These are phyloP conservation scores for Fusarium temperatum DNA, from an alignment of 2,329 filamentous ascomycete species.

Conservation along the genomic window DNA sequence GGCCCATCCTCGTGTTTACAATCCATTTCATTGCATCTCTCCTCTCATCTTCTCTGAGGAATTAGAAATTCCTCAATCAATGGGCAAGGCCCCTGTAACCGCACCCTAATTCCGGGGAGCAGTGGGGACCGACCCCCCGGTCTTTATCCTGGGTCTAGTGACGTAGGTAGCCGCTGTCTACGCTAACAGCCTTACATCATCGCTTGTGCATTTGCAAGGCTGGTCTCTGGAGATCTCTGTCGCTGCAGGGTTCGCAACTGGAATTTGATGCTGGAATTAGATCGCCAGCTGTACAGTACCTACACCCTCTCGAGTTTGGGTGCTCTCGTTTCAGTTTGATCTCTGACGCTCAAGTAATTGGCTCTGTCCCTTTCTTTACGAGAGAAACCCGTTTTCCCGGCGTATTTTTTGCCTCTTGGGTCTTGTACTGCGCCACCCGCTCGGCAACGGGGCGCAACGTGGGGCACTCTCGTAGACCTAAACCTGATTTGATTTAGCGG, in stretches of 20 bases:
- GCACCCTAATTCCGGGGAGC: slow-evolving; percentile 21
- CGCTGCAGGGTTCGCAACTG: slow-evolving; percentile 3
- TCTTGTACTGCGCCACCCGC: slow-evolving; percentile 33
- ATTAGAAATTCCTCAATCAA: not conserved
- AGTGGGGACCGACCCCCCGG: slow-evolving; percentile 14
- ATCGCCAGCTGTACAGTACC: not conserved
- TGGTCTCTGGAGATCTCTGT: slow-evolving; percentile 11
- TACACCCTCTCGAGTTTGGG: not conserved
- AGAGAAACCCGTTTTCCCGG: not conserved
- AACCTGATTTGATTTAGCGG: not conserved
- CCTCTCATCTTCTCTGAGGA: not conserved
- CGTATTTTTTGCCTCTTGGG: slow-evolving; percentile 5
- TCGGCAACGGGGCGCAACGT: slow-evolving; percentile 33
- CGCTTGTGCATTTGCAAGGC: slow-evolving; percentile 21
- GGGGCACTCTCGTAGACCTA: slow-evolving; percentile 18
- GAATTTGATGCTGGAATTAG: slow-evolving; percentile 2
- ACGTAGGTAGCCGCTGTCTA: slow-evolving; percentile 33
- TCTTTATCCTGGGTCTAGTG: slow-evolving; percentile 25
- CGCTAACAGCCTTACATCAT: slow-evolving; percentile 36
- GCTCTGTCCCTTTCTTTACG: not conserved
- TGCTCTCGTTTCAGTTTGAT: not conserved
- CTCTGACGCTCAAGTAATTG: not conserved
- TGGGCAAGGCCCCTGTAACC: not conserved
- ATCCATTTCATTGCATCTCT: not conserved
- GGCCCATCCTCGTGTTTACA: not conserved